Evolutionary conservation across 2,329 filamentous ascomycete genomes (phyloP).

Genomic region (Fusarium domesticum): DNA sequence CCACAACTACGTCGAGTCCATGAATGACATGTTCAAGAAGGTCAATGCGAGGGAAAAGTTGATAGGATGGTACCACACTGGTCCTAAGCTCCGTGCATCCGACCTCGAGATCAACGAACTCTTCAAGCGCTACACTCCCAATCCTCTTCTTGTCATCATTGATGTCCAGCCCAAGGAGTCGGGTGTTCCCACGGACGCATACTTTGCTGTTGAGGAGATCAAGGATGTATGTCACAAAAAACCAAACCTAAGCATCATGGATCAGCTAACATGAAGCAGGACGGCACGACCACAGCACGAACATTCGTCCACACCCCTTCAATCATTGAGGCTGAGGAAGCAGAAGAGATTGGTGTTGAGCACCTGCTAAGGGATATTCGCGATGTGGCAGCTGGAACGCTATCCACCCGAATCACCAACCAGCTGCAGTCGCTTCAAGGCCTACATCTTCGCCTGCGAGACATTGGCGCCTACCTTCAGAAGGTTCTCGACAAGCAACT

Average conservation of each 20-base stretch:
- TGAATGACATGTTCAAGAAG: conserved; percentile 99
- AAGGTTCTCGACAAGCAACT: conserved; percentile 92
- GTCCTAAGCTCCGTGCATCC: conserved; percentile 91
- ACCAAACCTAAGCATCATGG: not conserved
- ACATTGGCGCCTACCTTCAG: conserved; percentile 92
- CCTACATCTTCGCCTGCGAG: conserved; percentile 86
- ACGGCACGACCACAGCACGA: conserved; percentile 93
- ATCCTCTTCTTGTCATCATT: conserved; percentile 94
- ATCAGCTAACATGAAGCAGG: conserved; percentile 50
- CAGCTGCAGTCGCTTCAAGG: conserved; percentile 97
- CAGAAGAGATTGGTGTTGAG: conserved; percentile 98
- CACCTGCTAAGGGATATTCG: conserved; percentile 96
- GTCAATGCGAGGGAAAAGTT: conserved; percentile 98
- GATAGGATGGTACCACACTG: conserved; percentile 99
- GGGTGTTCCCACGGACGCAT: conserved; percentile 95
- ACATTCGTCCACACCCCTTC: conserved; percentile 98
- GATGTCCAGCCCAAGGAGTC: conserved; percentile 98
- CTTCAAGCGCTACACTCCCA: conserved; percentile 98
- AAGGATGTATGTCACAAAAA: conserved; percentile 72
- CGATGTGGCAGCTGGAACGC: conserved; percentile 93
- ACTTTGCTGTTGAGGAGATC: conserved; percentile 99
- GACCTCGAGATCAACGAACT: conserved; percentile 99
- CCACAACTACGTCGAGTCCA: conserved; percentile 98
- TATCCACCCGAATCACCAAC: conserved; percentile 95
- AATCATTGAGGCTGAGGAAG: conserved; percentile 97